Evolutionary conservation across 768 basidiomycete species (phyloP).

Genomic region (Leccinum longicurvipes): DNA sequence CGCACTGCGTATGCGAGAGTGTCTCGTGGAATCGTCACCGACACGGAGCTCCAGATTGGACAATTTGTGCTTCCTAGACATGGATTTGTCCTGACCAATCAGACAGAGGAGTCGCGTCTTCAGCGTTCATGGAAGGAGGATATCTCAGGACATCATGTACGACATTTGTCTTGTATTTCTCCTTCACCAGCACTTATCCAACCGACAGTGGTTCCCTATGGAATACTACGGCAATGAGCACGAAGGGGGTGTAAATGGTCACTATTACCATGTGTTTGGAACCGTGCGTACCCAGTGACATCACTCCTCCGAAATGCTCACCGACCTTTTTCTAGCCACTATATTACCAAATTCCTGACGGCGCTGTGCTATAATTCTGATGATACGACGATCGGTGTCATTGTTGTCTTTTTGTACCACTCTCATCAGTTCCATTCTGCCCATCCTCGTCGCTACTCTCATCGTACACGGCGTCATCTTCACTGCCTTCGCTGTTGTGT

Average conservation of each 20-base stretch:
- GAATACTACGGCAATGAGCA: conserved; percentile 57
- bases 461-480: conserved; percentile 24
- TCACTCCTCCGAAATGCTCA: not conserved
- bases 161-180: conserved; percentile 19
- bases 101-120: conserved; percentile 62
- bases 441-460: conserved; percentile 18
- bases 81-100: conserved; percentile 51
- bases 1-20: conserved; percentile 80
- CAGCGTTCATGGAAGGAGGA: conserved; percentile 63
- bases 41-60: conserved; percentile 87
- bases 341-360: conserved; percentile 50
- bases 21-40: conserved; percentile 80
- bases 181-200: not conserved
- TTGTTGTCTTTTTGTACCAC: conserved; percentile 8
- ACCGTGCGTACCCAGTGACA: conserved; percentile 44
- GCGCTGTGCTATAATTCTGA: conserved; percentile 35
- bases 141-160: conserved; percentile 60
- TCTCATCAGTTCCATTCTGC: conserved; percentile 19
- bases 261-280: conserved; percentile 74
- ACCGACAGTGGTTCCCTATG: conserved; percentile 69
- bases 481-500: conserved; percentile 28
- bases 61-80: conserved; percentile 75
- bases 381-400: conserved; percentile 5
- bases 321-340: conserved; percentile 37
- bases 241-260: conserved; percentile 60